Base-by-base conservation (phyloP, 2,329 filamentous ascomycete genomes). In the Aspergillus sp. region DNA sequence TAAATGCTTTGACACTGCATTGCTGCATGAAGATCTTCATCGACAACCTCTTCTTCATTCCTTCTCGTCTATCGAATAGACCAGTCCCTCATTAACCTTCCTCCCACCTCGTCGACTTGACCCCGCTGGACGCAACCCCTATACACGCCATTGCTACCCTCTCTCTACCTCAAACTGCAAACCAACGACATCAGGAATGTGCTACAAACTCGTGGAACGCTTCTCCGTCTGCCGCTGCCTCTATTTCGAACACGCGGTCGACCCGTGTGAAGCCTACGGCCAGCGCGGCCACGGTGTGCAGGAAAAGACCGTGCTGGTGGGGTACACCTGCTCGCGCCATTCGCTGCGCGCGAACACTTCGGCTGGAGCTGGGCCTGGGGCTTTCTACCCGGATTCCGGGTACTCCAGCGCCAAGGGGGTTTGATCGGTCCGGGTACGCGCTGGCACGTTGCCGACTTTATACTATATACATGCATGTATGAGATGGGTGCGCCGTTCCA, bases 211-310 rank as follows among this genome's bases (percentile, higher is more conserved):
- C 56, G 79, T 93, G 63, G 91, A 96, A 73, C 81, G 89, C 53
- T 96, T 91, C 78, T 86, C 90, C 50, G 89, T 87, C 51, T 96
- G 91, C 80, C 83, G 85, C 58, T 96, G 91, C 74, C 80, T 93
- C 62, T 95, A 96, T 79, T 90, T 93, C 78, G 82, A 87, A 66
- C 92, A 96, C 70, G 85, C 89, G 45, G 81, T 96, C 63, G 91
- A 96, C 66, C 87, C 88, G 55, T 96, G 91, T 69, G 79, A 84
- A 45, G 79, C 83, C 33, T 90, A 90, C 68, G 88, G 87, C 55
- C 85, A 87, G 54, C 82, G 83, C 46, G 87, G 87, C 44, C 91
- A 96, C 66, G 63, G 65, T 43, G 76, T 92, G 52, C 83, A 90
- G 60, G 85, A 89, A 65, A 86, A 87, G 68, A 88, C 83, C 6